Evolutionary conservation across 2,329 filamentous ascomycete species (phyloP).

Genomic region (Claviceps spartinae): DNA sequence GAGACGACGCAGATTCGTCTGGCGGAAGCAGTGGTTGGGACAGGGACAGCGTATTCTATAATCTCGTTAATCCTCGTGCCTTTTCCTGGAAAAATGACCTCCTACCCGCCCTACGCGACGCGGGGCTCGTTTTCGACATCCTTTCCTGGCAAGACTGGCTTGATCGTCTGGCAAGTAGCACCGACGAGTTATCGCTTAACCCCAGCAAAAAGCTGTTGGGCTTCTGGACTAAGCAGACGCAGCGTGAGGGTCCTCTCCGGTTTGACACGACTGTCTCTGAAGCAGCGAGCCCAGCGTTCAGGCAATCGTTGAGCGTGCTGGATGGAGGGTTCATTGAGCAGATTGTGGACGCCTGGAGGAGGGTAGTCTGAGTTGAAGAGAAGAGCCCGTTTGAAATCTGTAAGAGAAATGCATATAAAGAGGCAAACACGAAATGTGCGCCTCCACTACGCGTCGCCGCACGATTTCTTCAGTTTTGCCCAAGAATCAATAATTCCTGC

Average conservation of each 20-base stretch:
- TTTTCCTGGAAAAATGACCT: conserved; percentile 38
- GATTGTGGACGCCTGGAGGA: background rate
- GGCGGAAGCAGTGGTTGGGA: conserved; percentile 5
- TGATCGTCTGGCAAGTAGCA: conserved; percentile 24
- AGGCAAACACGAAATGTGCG: too few species aligned
- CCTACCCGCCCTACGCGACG: conserved; percentile 29
- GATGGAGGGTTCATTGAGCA: background rate
- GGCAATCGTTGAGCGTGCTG: background rate
- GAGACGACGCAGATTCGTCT: conserved; percentile 25
- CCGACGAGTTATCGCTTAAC: conserved; percentile 30
- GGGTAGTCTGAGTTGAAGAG: background rate
- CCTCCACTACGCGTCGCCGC: too few species aligned
- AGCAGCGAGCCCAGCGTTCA: background rate
- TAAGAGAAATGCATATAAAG: background rate
- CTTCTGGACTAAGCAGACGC: conserved; percentile 21
- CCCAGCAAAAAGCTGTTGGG: conserved; percentile 30
- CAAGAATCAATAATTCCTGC: too few species aligned
- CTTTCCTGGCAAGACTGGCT: conserved; percentile 31
- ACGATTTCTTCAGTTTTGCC: too few species aligned
- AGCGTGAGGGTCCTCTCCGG: background rate
- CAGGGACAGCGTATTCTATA: conserved; percentile 23
- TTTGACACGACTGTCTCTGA: background rate
- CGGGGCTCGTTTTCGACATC: conserved; percentile 29
- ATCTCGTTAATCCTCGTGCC: conserved; percentile 32
- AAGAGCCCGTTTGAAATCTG: background rate